phyloP scores from a whole-genome alignment of 768 basidiomycete species.

The Pleurotus sapidus region DNA sequence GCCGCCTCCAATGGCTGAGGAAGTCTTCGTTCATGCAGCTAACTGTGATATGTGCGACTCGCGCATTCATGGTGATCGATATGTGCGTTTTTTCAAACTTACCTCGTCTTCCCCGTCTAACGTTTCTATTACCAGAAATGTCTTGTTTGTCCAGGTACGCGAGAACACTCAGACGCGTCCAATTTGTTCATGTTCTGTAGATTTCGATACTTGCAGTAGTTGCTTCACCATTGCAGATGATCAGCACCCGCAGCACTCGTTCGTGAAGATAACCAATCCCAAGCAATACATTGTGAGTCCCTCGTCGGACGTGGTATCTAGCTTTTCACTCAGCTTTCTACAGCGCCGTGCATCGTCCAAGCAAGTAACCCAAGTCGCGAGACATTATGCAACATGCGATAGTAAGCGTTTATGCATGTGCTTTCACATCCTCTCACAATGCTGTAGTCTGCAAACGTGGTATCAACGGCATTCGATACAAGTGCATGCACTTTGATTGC shows the following conservation, averaged over 20 bases:
- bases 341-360: conserved; percentile 20
- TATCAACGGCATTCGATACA: conserved; percentile 69
- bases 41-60: conserved; percentile 79
- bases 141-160: conserved; percentile 53
- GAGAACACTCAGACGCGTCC: background rate
- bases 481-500: conserved; percentile 83
- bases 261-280: conserved; percentile 56
- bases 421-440: background rate
- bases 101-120: conserved; percentile 2
- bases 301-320: background rate
- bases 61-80: conserved; percentile 65
- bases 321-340: background rate
- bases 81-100: conserved; percentile 42
- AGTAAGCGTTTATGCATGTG: conserved; percentile 25
- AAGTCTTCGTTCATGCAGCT: conserved; percentile 53
- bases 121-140: conserved; percentile 56
- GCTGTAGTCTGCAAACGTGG: conserved; percentile 42
- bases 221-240: conserved; percentile 73
- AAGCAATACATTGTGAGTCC: conserved; percentile 58
- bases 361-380: conserved; percentile 3
- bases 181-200: conserved; percentile 19
- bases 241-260: conserved; percentile 77
- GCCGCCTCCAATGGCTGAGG: background rate
- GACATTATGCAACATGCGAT: conserved; percentile 63
- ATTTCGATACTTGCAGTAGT: conserved; percentile 71